Evolutionary conservation across 176 grass and related monocot genomes (phyloP).

Genomic region (Oryza coarctata): DNA sequence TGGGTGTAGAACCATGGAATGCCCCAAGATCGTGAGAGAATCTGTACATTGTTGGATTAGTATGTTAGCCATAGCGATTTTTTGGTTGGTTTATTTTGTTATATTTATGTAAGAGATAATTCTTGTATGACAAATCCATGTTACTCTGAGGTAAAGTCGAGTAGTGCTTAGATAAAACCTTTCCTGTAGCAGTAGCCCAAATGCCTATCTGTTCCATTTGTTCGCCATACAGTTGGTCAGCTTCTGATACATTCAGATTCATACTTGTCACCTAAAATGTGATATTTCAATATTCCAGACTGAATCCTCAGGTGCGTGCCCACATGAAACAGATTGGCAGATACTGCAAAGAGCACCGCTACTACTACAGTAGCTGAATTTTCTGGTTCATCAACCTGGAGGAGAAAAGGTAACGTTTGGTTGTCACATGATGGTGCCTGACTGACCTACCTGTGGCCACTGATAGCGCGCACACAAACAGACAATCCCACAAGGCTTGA

Average conservation of each 20-base stretch:
- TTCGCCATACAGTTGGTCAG: background rate
- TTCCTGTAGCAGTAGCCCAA: background rate
- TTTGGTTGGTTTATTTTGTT: conserved; percentile 39
- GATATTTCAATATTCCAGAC: conserved; percentile 12
- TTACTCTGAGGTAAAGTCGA: conserved; percentile 19
- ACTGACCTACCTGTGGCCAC: background rate
- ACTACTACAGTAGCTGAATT: background rate
- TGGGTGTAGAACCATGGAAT: background rate
- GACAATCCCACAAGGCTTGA: conserved; percentile 12
- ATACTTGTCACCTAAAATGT: background rate
- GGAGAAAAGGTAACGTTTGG: background rate
- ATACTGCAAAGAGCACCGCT: background rate
- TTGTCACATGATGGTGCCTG: conserved; percentile 2
- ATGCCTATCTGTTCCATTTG: background rate
- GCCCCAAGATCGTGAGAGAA: conserved; percentile 20
- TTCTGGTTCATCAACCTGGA: conserved; percentile 32
- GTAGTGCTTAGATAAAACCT: conserved; percentile 20
- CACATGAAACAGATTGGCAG: background rate
- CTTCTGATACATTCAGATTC: background rate
- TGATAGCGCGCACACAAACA: background rate
- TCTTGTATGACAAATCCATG: conserved; percentile 44
- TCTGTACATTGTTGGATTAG: conserved; percentile 57
- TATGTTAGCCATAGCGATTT: conserved; percentile 49
- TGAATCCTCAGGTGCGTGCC: background rate
- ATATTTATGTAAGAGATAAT: conserved; percentile 40